These are phyloP conservation scores for Lodderomyces oxycetoniae DNA, from an alignment of 1,139 yeast genomes.

Conservation along the genomic window DNA sequence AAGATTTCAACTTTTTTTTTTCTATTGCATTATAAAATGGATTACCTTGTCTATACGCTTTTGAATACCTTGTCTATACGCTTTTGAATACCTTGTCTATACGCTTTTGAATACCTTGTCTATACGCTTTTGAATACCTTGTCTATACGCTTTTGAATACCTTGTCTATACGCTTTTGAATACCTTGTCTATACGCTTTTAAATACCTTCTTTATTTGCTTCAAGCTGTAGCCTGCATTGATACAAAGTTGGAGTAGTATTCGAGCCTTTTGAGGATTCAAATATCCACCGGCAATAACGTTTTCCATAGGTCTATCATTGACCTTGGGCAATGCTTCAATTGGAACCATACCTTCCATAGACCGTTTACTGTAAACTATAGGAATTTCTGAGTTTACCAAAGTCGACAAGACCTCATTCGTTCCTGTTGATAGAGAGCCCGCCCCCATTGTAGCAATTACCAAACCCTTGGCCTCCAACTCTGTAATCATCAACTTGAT, in stretches of 20 bases:
- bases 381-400: conserved; percentile 38
- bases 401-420: conserved; percentile 35
- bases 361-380: conserved; percentile 62
- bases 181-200: conserved; percentile 27
- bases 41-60: too few relatives aligned
- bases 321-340: conserved; percentile 40
- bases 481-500: conserved; percentile 41
- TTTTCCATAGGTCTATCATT: conserved; percentile 14
- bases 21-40: too few relatives aligned
- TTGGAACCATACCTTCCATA: conserved; percentile 42
- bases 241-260: conserved; percentile 58
- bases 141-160: too few relatives aligned
- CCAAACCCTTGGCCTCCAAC: conserved; percentile 48
- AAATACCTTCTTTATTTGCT: conserved; percentile 45
- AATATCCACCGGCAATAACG: conserved; percentile 56
- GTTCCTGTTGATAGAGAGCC: conserved; percentile 57
- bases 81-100: too few relatives aligned
- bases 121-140: too few relatives aligned
- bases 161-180: too few relatives aligned
- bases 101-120: too few relatives aligned
- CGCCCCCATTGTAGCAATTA: conserved; percentile 69
- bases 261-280: conserved; percentile 65
- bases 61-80: too few relatives aligned
- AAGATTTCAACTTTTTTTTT: too few relatives aligned
- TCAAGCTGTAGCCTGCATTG: conserved; percentile 34